These are phyloP conservation scores for Rhizopus sp. DNA, from an alignment of 371 early-diverging fungal species.

Conservation along the genomic window DNA sequence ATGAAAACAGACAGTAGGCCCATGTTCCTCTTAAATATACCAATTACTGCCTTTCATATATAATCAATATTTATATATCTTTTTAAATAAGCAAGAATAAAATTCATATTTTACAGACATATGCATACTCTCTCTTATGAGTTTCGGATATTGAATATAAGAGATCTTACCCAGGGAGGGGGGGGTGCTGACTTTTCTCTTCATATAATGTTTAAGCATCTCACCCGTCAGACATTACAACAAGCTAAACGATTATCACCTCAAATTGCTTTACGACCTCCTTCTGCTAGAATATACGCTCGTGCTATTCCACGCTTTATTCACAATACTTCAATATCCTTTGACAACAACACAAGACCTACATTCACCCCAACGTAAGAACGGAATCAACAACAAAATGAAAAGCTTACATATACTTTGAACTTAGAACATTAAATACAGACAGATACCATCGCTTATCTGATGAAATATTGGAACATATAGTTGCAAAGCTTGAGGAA, in stretches of 20 bases:
- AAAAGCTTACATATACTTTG: background rate
- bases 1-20: background rate
- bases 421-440: slow-evolving; percentile 44
- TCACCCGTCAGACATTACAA: background rate
- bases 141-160: too few species aligned
- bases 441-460: slow-evolving; percentile 73
- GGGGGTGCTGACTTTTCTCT: too few species aligned
- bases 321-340: background rate
- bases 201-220: background rate
- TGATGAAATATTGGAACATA: slow-evolving; percentile 68
- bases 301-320: background rate
- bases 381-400: background rate
- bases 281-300: background rate
- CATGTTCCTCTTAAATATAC: background rate
- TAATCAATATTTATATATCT: too few species aligned
- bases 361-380: slow-evolving; percentile 1
- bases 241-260: slow-evolving; percentile 1
- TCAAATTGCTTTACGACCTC: background rate
- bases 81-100: too few species aligned
- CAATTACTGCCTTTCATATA: too few species aligned
- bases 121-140: too few species aligned
- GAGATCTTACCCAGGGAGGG: too few species aligned
- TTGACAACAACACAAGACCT: background rate
- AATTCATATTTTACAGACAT: too few species aligned
- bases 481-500: slow-evolving; percentile 78